Percentiles rank a stretch among this genome's conserved stretches.
Evolutionary conservation across 305 asterid genomes (phyloP).

Genomic region (Plantago rigida): DNA sequence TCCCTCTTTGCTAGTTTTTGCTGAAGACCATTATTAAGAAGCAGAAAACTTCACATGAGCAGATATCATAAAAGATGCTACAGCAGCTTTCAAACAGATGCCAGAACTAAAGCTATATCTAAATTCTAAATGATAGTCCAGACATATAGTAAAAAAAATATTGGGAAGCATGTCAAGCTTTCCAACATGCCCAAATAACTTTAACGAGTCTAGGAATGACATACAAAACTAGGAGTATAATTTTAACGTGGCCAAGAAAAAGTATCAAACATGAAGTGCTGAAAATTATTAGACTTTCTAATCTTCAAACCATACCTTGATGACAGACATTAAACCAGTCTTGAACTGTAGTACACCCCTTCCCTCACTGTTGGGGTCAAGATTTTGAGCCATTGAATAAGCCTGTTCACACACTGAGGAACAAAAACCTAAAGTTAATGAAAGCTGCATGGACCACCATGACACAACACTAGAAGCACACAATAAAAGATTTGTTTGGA

Average conservation of each 20-base stretch:
- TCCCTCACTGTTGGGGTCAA: conserved; percentile 96
- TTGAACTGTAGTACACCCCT: conserved; percentile 97
- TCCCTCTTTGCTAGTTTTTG: conserved; percentile 90
- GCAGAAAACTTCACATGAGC: conserved; percentile 21
- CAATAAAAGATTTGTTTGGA: no score
- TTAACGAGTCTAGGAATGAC: no score
- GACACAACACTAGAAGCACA: neutral
- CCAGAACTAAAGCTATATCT: conserved; percentile 1
- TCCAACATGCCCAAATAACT: neutral
- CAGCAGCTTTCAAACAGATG: neutral
- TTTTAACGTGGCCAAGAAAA: no score
- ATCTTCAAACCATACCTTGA: conserved; percentile 56
- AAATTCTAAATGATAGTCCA: neutral
- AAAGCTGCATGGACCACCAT: neutral
- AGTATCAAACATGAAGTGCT: no score
- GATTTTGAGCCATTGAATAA: conserved; percentile 85
- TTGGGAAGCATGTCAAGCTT: conserved; percentile 9
- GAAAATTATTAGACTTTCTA: no score
- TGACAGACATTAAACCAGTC: conserved; percentile 94
- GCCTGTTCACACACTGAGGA: conserved; percentile 94
- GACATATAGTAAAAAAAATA: neutral
- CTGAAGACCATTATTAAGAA: conserved; percentile 37
- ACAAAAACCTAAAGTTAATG: conserved; percentile 16
- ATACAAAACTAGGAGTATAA: no score
- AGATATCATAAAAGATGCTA: conserved; percentile 12